phyloP scores from a whole-genome alignment of 345 rosid species.

The Aquilaria malaccensis region DNA sequence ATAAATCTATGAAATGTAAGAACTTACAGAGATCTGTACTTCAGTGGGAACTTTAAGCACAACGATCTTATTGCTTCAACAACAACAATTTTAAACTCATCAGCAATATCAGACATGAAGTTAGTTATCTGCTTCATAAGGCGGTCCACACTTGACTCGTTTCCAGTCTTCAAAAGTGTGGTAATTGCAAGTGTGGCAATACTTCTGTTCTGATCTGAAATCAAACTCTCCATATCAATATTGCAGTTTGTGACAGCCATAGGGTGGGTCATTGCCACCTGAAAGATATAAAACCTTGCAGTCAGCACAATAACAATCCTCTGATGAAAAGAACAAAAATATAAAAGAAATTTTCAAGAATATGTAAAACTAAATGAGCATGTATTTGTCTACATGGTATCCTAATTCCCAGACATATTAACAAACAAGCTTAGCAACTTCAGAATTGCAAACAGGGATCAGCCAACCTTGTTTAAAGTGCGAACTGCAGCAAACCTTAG shows the following conservation, averaged over 20 bases:
- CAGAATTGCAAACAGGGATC: not conserved
- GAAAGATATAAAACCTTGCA: slow-evolving; percentile 9
- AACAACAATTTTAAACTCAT: slow-evolving; percentile 91
- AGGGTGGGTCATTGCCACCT: slow-evolving; percentile 98
- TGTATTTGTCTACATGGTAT: too few species aligned
- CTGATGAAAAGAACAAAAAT: too few species aligned
- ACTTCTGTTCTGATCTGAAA: slow-evolving; percentile 91
- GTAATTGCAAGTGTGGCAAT: slow-evolving; percentile 95
- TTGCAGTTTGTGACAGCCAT: slow-evolving; percentile 95
- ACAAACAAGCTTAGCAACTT: not conserved
- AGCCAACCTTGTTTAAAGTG: slow-evolving; percentile 71
- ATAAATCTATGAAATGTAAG: not conserved
- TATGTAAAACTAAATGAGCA: too few species aligned
- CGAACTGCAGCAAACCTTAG: slow-evolving; percentile 93
- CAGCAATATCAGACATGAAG: slow-evolving; percentile 94
- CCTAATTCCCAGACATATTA: not conserved
- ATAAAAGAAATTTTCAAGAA: not conserved
- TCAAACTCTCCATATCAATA: slow-evolving; percentile 92
- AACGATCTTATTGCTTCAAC: slow-evolving; percentile 89
- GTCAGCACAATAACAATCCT: not conserved
- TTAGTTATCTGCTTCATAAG: slow-evolving; percentile 92
- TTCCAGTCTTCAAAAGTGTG: slow-evolving; percentile 86
- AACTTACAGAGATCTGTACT: slow-evolving; percentile 82
- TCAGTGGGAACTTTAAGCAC: slow-evolving; percentile 85
- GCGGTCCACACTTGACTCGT: slow-evolving; percentile 90